These are phyloP conservation scores for Zasmidium citrigriseum DNA, from an alignment of 2,329 filamentous ascomycete species.

Conservation along the genomic window DNA sequence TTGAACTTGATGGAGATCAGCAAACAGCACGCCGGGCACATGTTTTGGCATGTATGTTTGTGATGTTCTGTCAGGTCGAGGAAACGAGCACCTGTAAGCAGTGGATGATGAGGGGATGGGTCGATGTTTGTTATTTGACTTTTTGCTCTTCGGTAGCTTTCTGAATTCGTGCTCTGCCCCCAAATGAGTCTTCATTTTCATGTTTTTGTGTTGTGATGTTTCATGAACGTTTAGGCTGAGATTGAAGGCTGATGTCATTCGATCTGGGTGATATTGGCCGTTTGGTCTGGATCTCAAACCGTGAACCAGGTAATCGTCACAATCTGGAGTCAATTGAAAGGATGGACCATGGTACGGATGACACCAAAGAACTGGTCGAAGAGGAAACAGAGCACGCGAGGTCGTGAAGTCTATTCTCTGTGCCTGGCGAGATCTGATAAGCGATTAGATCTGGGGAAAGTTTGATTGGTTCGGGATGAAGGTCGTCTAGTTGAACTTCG, in stretches of 20 bases:
- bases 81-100: neutral
- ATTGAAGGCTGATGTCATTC: neutral
- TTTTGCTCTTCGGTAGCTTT: neutral
- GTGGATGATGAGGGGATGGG: neutral
- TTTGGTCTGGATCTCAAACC: neutral
- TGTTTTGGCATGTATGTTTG: constrained; percentile 1
- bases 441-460: neutral
- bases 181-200: neutral
- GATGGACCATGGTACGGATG: neutral
- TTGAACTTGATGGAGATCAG: neutral
- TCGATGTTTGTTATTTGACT: neutral
- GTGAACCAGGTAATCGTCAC: neutral
- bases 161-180: neutral
- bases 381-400: neutral
- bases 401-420: neutral
- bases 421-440: neutral
- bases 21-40: constrained; percentile 8
- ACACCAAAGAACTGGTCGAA: neutral
- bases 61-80: neutral
- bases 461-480: constrained; percentile 1
- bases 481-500: too few relatives aligned
- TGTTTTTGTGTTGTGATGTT: neutral
- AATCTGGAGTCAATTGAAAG: neutral
- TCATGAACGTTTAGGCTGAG: neutral
- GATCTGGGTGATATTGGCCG: neutral